phyloP scores from a whole-genome alignment of 192 early-diverging fungal species.

The Jimgerdemannia flammicorona region DNA sequence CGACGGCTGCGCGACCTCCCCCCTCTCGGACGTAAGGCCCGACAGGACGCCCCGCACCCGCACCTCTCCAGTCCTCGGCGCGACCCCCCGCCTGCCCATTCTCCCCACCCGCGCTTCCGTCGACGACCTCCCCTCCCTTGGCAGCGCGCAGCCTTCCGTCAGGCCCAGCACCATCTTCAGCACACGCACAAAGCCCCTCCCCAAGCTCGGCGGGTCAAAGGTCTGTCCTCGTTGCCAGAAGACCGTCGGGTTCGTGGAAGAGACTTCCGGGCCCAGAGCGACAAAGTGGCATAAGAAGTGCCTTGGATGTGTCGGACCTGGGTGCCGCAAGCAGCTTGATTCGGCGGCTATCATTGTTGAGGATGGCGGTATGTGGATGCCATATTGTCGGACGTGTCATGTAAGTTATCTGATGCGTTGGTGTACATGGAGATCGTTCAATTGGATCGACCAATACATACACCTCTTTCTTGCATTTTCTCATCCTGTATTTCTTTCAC shows the following conservation, averaged over 20 bases:
- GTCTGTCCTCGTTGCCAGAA: conserved; percentile 42
- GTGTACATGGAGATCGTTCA: neutral
- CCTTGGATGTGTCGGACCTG: conserved; percentile 32
- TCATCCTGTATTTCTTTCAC: too few relatives aligned
- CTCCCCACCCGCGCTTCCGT: neutral
- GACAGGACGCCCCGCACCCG: conserved; percentile 3
- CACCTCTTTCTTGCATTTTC: too few relatives aligned
- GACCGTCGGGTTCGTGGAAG: conserved; percentile 44
- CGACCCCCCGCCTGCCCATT: conserved; percentile 14
- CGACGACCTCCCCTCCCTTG: conserved; percentile 9
- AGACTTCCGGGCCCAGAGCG: conserved; percentile 41
- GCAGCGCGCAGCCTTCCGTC: neutral
- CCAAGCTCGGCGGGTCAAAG: conserved; percentile 42
- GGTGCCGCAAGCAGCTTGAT: conserved; percentile 46
- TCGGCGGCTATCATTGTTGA: conserved; percentile 38
- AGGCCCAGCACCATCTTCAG: conserved; percentile 25
- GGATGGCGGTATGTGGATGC: conserved; percentile 25
- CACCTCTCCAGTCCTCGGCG: conserved; percentile 5
- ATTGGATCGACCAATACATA: too few relatives aligned
- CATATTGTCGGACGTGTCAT: conserved; percentile 41
- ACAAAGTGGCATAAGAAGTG: conserved; percentile 56
- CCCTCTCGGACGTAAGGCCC: conserved; percentile 8
- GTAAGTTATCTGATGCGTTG: conserved; percentile 25
- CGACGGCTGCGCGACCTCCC: conserved; percentile 30
- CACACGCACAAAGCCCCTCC: conserved; percentile 31